Base-by-base conservation (phyloP, 495 filamentous ascomycete genomes). In the Tuber umbilicatum region DNA sequence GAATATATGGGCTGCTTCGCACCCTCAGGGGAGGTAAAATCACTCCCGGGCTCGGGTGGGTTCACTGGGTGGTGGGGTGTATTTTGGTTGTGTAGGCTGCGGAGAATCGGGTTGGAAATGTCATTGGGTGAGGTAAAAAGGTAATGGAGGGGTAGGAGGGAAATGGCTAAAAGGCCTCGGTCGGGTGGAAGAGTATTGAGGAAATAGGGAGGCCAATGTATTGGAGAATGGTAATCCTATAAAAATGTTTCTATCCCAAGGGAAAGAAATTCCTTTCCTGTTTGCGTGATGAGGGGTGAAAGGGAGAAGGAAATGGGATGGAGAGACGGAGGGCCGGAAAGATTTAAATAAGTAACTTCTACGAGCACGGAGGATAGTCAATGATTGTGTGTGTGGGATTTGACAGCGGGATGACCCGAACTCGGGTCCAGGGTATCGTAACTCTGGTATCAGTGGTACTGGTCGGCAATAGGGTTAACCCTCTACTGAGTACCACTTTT, bases 381-480 rank as follows among this genome's bases (percentile, higher is more conserved):
- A 64, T 64, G 55, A 64, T 35, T 64, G 27, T 64, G 55, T 27
- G 50, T 64, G 55, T 64, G 27, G 55, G 55, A 27, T 64, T 64
- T 64, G 55, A 17, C 55, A 6, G 55, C 27, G 55, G 55, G 55
- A 64, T 64, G 27, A 16, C 55, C 27, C 9, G 27, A 35, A 35
- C 55, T 64, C 27, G 19, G 17, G n/a, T 27, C n/a, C 17, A 31
- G n/a, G 50, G 27, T 14, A 27, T 21, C 21, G 7, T n/a, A 21
- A 21, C 27, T 23, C n/a, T 16, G 55, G 55, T 64, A 27, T 35
- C 55, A 64, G 19, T 35, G 5, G 35, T 35, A 64, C 14, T 9
- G n/a, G n/a, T 64, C 35, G 27, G 12, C 3, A 64, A 17, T 35
- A 35, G 55, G 55, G 55, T 64, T 31, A 64, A 64, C 55, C n/a